Evolutionary conservation across 345 rosid genomes (phyloP).

Genomic region (Gossypium mustelinum): DNA sequence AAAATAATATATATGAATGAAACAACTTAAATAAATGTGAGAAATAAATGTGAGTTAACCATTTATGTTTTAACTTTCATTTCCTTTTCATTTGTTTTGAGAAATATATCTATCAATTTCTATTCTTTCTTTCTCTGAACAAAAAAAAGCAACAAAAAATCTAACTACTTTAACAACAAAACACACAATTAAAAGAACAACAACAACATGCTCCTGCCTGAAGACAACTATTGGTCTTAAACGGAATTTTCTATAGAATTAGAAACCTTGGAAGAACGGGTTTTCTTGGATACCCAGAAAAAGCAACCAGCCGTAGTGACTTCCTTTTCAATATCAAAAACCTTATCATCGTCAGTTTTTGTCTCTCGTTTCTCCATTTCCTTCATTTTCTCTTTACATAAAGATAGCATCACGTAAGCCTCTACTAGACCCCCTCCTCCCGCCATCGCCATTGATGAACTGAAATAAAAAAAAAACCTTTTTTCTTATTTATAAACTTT

Average conservation of each 20-base stretch:
- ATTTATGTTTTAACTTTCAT: too few relatives aligned
- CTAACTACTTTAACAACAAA: too few relatives aligned
- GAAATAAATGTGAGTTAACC: too few relatives aligned
- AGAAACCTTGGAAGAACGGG: slow-evolving; percentile 19
- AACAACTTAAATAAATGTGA: too few relatives aligned
- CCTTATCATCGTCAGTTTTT: neutral
- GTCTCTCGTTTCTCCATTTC: slow-evolving; percentile 9
- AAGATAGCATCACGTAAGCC: slow-evolving; percentile 34
- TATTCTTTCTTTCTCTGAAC: too few relatives aligned
- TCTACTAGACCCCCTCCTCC: slow-evolving; percentile 33
- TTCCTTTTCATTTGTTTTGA: too few relatives aligned
- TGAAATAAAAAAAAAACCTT: neutral
- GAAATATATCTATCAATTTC: too few relatives aligned
- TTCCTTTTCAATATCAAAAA: slow-evolving; percentile 9
- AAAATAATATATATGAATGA: too few relatives aligned
- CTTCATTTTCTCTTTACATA: slow-evolving; percentile 26
- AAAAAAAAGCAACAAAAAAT: too few relatives aligned
- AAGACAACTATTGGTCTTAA: neutral
- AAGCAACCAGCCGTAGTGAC: slow-evolving; percentile 13
- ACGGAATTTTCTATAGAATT: neutral
- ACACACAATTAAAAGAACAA: too few relatives aligned
- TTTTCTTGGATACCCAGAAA: slow-evolving; percentile 14
- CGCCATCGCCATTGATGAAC: neutral
- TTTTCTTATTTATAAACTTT: neutral
- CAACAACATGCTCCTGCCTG: too few relatives aligned